Evolutionary conservation across 192 early-diverging fungal species (phyloP).

Genomic region (Pilobolus umbonatus): DNA sequence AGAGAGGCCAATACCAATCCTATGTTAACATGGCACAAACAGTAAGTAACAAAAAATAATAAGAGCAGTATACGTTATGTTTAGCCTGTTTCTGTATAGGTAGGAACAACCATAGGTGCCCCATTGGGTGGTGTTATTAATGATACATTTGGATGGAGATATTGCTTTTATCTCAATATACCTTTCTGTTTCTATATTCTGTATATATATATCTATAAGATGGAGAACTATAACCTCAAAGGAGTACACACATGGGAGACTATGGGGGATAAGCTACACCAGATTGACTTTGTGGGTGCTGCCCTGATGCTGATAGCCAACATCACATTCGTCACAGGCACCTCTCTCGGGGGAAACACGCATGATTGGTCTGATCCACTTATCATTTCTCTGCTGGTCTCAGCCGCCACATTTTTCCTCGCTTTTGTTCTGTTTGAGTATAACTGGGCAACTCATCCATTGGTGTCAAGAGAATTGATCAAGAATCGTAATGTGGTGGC

Average conservation of each 20-base stretch:
- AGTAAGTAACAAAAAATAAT: too few species aligned
- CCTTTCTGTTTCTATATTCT: conserved; percentile 62
- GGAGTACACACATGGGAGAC: conserved; percentile 38
- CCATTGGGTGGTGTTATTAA: conserved; percentile 83
- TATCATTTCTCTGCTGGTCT: conserved; percentile 54
- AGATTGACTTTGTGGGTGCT: conserved; percentile 67
- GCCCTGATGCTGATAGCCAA: conserved; percentile 43
- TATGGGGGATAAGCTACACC: conserved; percentile 51
- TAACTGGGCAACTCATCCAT: conserved; percentile 62
- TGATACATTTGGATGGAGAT: conserved; percentile 60
- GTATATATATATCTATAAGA: conserved; percentile 37
- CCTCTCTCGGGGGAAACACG: conserved; percentile 67
- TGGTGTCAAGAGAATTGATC: conserved; percentile 59
- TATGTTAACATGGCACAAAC: conserved; percentile 32
- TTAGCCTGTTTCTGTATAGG: too few species aligned
- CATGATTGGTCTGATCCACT: conserved; percentile 64
- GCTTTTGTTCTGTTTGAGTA: conserved; percentile 53
- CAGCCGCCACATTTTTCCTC: conserved; percentile 42
- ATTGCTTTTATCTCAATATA: conserved; percentile 84
- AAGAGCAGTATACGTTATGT: too few species aligned
- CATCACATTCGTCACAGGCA: conserved; percentile 62
- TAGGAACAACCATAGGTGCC: conserved; percentile 77
- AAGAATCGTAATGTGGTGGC: conserved; percentile 58
- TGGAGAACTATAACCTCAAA: conserved; percentile 26
- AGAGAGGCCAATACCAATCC: conserved; percentile 60